A percentile compares a stretch with the other conserved stretches of the same genome.
Conservation (phyloP, 1,139 yeast species). For the Hansenula lynferdii region DNA sequence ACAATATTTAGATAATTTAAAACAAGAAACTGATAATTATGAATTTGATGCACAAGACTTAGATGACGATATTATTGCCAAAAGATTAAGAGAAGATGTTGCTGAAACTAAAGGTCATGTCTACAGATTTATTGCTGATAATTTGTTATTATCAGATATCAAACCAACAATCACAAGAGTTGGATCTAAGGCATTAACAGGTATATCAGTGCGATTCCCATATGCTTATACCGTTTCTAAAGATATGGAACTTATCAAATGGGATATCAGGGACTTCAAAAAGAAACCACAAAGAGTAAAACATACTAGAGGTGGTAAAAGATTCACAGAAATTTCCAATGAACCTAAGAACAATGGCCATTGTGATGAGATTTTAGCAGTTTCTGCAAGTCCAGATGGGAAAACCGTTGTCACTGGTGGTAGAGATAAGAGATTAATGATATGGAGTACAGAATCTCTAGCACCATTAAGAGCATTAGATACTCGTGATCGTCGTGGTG, state of each 20-base stretch:
- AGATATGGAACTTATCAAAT: slow-evolving; percentile 75
- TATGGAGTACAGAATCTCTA: slow-evolving; percentile 82
- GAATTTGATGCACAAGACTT: slow-evolving; percentile 88
- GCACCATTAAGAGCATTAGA: slow-evolving; percentile 73
- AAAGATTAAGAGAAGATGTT: slow-evolving; percentile 80
- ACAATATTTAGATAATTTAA: slow-evolving; percentile 80
- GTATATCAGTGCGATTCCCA: slow-evolving; percentile 29
- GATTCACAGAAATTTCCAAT: slow-evolving; percentile 45
- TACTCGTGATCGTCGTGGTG: slow-evolving; percentile 63
- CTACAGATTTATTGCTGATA: slow-evolving; percentile 60
- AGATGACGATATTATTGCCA: slow-evolving; percentile 78
- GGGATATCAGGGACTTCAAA: slow-evolving; percentile 50
- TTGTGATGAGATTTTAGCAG: slow-evolving; percentile 66
- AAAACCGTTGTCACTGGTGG: slow-evolving; percentile 90
- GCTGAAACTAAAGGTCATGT: slow-evolving; percentile 85
- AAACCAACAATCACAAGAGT: slow-evolving; percentile 45
- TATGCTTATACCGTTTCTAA: slow-evolving; percentile 77
- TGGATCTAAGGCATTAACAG: slow-evolving; percentile 53
- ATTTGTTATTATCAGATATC: slow-evolving; percentile 42
- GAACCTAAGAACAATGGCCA: slow-evolving; percentile 55
- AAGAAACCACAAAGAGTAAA: slow-evolving; percentile 59
- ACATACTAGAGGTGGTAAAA: slow-evolving; percentile 60
- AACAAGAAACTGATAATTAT: slow-evolving; percentile 46
- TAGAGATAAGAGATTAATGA: slow-evolving; percentile 67
- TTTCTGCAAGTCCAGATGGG: slow-evolving; percentile 87